phyloP scores from a whole-genome alignment of 2,329 filamentous ascomycete species.

The Cryoendolithus antarcticus region DNA sequence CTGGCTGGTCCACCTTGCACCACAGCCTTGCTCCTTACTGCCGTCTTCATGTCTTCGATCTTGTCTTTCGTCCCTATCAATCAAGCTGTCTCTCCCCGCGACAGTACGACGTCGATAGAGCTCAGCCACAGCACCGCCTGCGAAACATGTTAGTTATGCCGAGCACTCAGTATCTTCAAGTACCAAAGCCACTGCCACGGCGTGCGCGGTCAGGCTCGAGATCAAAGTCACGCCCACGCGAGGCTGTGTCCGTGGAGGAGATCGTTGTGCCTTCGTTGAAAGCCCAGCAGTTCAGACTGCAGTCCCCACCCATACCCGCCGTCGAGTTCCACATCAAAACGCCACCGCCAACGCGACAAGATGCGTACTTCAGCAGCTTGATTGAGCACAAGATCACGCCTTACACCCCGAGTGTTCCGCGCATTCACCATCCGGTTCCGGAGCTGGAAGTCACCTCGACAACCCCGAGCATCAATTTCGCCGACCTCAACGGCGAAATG shows the following conservation, averaged over 20 bases:
- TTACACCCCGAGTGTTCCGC: conserved; percentile 7
- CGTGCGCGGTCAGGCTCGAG: conserved; percentile 20
- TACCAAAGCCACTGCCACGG: conserved; percentile 22
- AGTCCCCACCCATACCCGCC: conserved; percentile 11
- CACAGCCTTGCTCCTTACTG: too few species aligned
- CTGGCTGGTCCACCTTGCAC: too few species aligned
- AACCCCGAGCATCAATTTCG: conserved; percentile 13
- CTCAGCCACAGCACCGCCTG: not conserved
- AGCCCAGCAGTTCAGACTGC: conserved; percentile 9
- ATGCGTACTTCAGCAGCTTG: conserved; percentile 4
- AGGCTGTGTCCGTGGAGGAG: conserved; percentile 11
- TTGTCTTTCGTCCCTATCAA: too few species aligned
- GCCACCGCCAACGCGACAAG: conserved; percentile 1
- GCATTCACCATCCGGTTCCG: not conserved
- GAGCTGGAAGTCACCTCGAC: conserved; percentile 5
- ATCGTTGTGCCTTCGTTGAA: conserved; percentile 11
- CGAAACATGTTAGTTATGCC: conserved; percentile 10
- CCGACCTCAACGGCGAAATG: conserved; percentile 22
- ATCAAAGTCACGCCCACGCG: conserved; percentile 16
- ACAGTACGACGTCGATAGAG: not conserved
- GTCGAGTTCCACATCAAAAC: conserved; percentile 5
- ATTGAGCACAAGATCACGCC: conserved; percentile 1
- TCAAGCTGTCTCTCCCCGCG: too few species aligned
- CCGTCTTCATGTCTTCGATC: too few species aligned
- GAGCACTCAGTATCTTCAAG: conserved; percentile 23